A percentile compares a stretch with the other conserved stretches of the same genome.
Conservation (phyloP, 1,284 basidiomycete species). For the Tetrapyrgos nigripes region DNA sequence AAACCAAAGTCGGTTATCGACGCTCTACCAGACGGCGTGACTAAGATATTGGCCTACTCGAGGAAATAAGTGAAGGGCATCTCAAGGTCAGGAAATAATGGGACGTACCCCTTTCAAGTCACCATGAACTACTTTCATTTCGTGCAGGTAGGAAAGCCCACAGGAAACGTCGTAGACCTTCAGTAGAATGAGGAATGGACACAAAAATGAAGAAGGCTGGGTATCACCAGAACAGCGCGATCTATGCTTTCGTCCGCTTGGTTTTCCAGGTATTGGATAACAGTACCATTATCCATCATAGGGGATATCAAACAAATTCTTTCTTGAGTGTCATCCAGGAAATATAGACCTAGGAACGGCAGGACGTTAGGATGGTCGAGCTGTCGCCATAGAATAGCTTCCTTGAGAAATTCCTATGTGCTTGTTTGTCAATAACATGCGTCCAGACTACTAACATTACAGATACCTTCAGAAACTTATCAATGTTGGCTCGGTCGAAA, state of each 20-base stretch:
- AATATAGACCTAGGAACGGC: constrained; percentile 36
- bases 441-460: not conserved
- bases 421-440: not conserved
- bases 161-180: constrained; percentile 34
- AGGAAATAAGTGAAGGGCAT: not conserved
- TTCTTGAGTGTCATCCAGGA: constrained; percentile 15
- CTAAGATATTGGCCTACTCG: constrained; percentile 39
- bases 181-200: not conserved
- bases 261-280: constrained; percentile 31
- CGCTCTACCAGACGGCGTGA: constrained; percentile 32
- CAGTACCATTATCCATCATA: constrained; percentile 42
- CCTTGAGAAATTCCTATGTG: constrained; percentile 14
- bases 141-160: constrained; percentile 42
- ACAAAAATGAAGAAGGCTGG: not conserved
- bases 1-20: constrained; percentile 44
- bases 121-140: constrained; percentile 39
- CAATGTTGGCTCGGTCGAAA: not conserved
- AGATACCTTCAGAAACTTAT: not conserved
- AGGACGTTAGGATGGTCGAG: constrained; percentile 36
- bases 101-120: constrained; percentile 44
- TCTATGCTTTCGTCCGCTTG: constrained; percentile 19
- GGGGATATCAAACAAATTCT: constrained; percentile 40
- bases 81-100: not conserved
- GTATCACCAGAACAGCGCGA: constrained; percentile 29
- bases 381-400: constrained; percentile 35